phyloP scores from a whole-genome alignment of 2,329 filamentous ascomycete species.

The Cladosporium sp. region DNA sequence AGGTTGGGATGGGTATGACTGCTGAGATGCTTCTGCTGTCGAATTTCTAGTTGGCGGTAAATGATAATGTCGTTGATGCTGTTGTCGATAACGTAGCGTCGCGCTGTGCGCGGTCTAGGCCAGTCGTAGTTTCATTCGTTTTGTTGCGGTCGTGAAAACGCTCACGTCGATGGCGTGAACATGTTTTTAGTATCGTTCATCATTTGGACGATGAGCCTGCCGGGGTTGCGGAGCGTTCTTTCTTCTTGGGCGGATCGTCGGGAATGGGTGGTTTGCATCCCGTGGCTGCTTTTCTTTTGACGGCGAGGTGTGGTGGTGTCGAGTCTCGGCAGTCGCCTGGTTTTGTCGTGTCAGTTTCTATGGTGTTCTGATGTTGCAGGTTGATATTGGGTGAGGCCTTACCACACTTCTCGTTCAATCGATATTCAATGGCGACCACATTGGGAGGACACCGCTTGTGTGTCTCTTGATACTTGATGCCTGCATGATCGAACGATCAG shows the following conservation, averaged over 20 bases:
- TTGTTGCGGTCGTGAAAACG: too few relatives aligned
- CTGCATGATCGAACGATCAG: conserved; percentile 12
- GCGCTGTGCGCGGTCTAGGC: too few relatives aligned
- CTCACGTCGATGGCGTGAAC: too few relatives aligned
- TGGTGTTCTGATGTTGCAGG: neutral
- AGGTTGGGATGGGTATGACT: too few relatives aligned
- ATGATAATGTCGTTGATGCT: too few relatives aligned
- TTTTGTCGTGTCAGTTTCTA: neutral
- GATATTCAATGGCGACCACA: conserved; percentile 51
- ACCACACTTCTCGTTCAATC: conserved; percentile 47
- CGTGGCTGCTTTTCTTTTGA: conserved; percentile 1
- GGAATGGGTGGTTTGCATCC: neutral
- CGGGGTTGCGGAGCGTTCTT: neutral
- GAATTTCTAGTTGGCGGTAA: too few relatives aligned
- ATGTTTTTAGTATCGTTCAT: too few relatives aligned
- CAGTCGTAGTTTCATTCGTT: too few relatives aligned
- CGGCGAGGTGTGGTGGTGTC: conserved; percentile 4
- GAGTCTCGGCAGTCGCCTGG: conserved; percentile 16
- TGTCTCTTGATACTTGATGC: conserved; percentile 48
- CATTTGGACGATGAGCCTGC: too few relatives aligned
- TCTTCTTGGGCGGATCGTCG: conserved; percentile 4
- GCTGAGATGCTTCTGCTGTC: too few relatives aligned
- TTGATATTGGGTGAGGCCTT: conserved; percentile 13
- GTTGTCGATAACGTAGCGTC: too few relatives aligned
- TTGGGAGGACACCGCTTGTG: conserved; percentile 54